Evolutionary conservation across 2,329 filamentous ascomycete genomes (phyloP).

Genomic region (Trichophyton benhamiae): DNA sequence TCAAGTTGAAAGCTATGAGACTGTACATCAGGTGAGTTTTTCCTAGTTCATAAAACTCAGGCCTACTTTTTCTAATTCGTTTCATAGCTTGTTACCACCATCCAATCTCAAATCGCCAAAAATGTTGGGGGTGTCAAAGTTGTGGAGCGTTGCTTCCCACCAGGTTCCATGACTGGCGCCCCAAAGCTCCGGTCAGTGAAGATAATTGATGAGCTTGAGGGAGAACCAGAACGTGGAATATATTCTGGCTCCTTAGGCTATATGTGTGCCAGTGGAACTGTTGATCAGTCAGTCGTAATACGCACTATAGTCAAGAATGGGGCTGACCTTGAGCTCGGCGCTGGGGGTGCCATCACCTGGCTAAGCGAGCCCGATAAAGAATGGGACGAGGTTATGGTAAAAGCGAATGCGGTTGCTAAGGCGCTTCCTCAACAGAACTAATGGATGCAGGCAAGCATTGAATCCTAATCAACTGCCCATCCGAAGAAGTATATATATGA

Average conservation of each 20-base stretch:
- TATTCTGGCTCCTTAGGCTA: conserved; percentile 88
- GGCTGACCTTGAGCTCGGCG: conserved; percentile 49
- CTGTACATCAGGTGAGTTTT: conserved; percentile 67
- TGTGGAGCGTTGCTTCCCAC: conserved; percentile 45
- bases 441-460: conserved; percentile 15
- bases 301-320: conserved; percentile 54
- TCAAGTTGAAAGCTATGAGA: conserved; percentile 79
- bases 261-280: conserved; percentile 69
- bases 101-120: conserved; percentile 12
- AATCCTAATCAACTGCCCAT: background rate
- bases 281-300: conserved; percentile 87
- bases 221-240: conserved; percentile 47
- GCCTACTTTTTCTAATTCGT: background rate
- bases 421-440: conserved; percentile 19
- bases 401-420: conserved; percentile 41
- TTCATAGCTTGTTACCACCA: conserved; percentile 12
- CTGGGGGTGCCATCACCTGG: conserved; percentile 79
- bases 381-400: conserved; percentile 80
- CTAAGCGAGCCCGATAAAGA: conserved; percentile 70
- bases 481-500: background rate
- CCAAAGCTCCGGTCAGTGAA: conserved; percentile 89
- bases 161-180: conserved; percentile 92
- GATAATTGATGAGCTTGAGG: conserved; percentile 60
- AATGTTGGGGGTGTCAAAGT: conserved; percentile 12
- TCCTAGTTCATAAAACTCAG: conserved; percentile 41